Base-by-base conservation (phyloP, 2,329 filamentous ascomycete species). In the Rugonectria rugulosa region DNA sequence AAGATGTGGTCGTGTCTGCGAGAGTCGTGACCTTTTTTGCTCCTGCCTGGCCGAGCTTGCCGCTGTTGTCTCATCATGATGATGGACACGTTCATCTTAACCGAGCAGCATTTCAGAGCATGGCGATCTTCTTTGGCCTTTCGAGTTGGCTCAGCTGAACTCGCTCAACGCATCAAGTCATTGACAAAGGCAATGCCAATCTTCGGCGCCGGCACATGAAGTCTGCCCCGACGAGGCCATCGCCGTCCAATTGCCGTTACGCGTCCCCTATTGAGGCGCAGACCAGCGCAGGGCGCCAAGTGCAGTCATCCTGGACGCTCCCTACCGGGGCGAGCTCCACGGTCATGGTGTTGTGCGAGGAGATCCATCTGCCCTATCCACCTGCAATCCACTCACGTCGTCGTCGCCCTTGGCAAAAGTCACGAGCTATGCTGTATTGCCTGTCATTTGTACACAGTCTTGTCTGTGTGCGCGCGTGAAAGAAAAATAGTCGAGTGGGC, bases 211-310 rank as follows among this genome's bases (percentile, higher is more conserved):
- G 40, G 47, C 24, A 36, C 24, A 29, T 37, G 41, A 44, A 23
- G 37, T 46, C 27, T 56, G 34, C 21, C 11, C 51, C 51, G 41
- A 50, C 53, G 53, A 56, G 46, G 41, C 38, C 27, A 29, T 49
- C 45, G 46, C 45, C 42, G 21, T 50, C 45, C 45, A 50, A 55
- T 54, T 17, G 57, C 55, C 34, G 38, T 60, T n/a, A 60, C 53
- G 57, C 43, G 59, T 54, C 53, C n/a, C 57, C 20, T n/a, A 27
- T 34, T 27, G 59, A 60, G 59, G 59, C 59, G 53, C 57, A 60
- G 57, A 37, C 41, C 40, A 27, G 26, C 37, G 27, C 45, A 54
- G 38, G 52, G 37, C 40, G 51, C 31, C 31, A 20, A 49, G 36
- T 50, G 37, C 14, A 40, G 37, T 19, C 14, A 15, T 24, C 15